A percentile compares a stretch with the other conserved stretches of the same genome.
phyloP scores from a whole-genome alignment of 1,139 yeast species.

The Lodderomyces pseudojiufengensis region DNA sequence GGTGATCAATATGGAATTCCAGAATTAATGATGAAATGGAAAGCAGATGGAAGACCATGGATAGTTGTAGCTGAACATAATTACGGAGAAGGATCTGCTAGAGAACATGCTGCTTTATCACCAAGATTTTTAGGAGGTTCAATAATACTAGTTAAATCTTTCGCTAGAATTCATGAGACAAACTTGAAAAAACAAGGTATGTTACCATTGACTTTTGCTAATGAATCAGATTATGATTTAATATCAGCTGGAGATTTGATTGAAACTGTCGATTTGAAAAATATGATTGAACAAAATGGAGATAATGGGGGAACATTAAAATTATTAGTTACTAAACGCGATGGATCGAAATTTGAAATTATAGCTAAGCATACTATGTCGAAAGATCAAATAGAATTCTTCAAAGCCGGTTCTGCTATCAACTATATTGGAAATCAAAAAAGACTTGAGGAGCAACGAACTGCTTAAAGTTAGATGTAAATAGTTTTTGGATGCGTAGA shows the following conservation, averaged over 20 bases:
- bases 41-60: constrained; percentile 82
- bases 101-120: constrained; percentile 97
- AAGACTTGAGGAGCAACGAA: too few species aligned
- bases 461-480: too few species aligned
- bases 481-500: too few species aligned
- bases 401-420: constrained; percentile 96
- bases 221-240: constrained; percentile 84
- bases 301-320: constrained; percentile 79
- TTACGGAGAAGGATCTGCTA: constrained; percentile 98
- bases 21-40: constrained; percentile 96
- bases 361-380: constrained; percentile 94
- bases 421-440: constrained; percentile 77
- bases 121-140: constrained; percentile 93
- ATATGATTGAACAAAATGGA: constrained; percentile 77
- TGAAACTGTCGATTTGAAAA: constrained; percentile 72
- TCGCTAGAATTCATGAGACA: constrained; percentile 86
- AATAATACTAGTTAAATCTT: constrained; percentile 85
- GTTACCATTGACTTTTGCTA: constrained; percentile 87
- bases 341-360: constrained; percentile 68
- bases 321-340: constrained; percentile 68
- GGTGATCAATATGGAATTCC: constrained; percentile 81
- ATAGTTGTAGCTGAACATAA: constrained; percentile 94
- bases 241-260: constrained; percentile 73
- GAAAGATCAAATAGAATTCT: constrained; percentile 89
- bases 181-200: constrained; percentile 94